Evolutionary conservation across 345 rosid species (phyloP).

Genomic region (Balakata baccata): DNA sequence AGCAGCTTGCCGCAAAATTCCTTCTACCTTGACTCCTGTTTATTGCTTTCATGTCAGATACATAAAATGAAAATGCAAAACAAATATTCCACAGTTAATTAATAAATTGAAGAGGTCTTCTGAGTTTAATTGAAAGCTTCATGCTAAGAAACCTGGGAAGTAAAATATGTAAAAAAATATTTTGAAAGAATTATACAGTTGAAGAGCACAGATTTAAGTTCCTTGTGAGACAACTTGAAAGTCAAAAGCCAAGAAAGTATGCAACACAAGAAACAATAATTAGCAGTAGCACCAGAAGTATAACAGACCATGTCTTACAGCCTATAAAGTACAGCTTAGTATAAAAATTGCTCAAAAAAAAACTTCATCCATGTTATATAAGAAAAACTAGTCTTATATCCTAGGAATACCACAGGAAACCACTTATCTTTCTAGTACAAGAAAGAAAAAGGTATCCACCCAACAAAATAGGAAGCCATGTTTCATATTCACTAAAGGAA

Average conservation of each 20-base stretch:
- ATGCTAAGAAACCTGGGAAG: neutral
- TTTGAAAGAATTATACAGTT: too few species aligned
- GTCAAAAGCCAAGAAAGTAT: neutral
- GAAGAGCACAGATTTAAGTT: neutral
- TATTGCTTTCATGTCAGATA: constrained; percentile 32
- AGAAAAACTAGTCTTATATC: neutral
- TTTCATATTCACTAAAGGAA: neutral
- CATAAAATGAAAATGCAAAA: neutral
- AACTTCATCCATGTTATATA: neutral
- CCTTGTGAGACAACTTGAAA: neutral
- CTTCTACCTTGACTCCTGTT: constrained; percentile 85
- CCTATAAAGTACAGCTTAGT: neutral
- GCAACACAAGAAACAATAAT: neutral
- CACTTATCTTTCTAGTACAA: neutral
- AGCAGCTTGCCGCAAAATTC: constrained; percentile 97
- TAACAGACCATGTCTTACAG: neutral
- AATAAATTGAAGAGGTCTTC: neutral
- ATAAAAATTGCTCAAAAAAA: neutral
- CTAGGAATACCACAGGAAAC: neutral
- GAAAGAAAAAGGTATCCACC: neutral
- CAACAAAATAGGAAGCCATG: neutral
- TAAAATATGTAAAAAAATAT: too few species aligned
- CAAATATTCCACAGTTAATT: neutral
- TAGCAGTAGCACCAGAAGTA: neutral
- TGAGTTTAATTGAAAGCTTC: neutral